Conservation (phyloP, 257 asterid species). For the Fraxinus anomala region DNA sequence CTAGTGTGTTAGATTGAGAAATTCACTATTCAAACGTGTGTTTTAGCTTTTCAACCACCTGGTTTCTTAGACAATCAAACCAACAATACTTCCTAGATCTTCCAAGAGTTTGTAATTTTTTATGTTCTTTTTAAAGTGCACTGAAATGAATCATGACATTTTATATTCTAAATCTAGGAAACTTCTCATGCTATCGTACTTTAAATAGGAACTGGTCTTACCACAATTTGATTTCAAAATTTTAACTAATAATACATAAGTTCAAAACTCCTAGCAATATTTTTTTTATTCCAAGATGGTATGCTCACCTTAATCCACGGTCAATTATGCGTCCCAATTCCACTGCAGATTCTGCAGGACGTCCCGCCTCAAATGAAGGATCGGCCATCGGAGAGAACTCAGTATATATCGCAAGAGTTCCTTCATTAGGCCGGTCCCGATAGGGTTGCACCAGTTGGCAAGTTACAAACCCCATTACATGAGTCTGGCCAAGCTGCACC, state of each 20-base stretch:
- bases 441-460: slow-evolving; percentile 90
- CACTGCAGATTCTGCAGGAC: slow-evolving; percentile 87
- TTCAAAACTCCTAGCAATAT: not conserved
- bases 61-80: not conserved
- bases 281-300: not conserved
- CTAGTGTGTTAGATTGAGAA: not conserved
- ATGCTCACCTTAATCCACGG: slow-evolving; percentile 81
- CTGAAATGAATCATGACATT: not conserved
- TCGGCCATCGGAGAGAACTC: slow-evolving; percentile 99
- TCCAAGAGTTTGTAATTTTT: not conserved
- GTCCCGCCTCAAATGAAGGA: slow-evolving; percentile 90
- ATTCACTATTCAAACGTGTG: not conserved
- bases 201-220: not conserved
- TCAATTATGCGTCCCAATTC: slow-evolving; percentile 94
- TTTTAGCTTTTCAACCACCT: not conserved
- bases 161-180: not conserved
- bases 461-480: slow-evolving; percentile 81
- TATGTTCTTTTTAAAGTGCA: not conserved
- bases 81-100: not conserved
- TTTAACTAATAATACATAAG: not conserved
- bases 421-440: slow-evolving; percentile 90
- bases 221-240: slow-evolving; percentile 20
- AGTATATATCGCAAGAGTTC: slow-evolving; percentile 72
- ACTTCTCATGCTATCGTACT: not conserved
- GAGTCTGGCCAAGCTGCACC: slow-evolving; percentile 90